Percentiles rank a stretch among this genome's conserved stretches.
Evolutionary conservation across 768 basidiomycete species (phyloP).

Genomic region (Kwoniella botswanensis): DNA sequence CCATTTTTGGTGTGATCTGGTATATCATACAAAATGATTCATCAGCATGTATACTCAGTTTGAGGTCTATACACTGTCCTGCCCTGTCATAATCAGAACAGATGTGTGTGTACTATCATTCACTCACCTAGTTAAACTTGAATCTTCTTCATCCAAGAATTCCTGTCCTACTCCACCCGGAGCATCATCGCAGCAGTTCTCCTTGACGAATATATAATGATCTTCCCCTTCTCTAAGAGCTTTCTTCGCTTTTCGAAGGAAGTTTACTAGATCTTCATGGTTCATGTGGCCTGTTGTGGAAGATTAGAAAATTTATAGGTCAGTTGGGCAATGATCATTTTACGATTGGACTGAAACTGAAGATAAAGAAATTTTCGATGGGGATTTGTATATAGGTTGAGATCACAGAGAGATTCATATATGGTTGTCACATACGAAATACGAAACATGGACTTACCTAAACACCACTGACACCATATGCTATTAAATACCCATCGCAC

Average conservation of each 20-base stretch:
- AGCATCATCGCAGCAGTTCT: conserved; percentile 77
- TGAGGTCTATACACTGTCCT: too few species aligned
- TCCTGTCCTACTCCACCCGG: conserved; percentile 63
- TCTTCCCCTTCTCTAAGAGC: conserved; percentile 63
- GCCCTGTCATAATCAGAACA: too few species aligned
- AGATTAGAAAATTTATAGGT: not conserved
- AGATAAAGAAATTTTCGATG: too few species aligned
- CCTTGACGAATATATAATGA: conserved; percentile 79
- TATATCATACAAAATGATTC: not conserved
- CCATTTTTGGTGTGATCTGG: conserved; percentile 83
- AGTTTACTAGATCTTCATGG: conserved; percentile 75
- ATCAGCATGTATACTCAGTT: not conserved
- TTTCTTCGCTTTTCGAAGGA: conserved; percentile 69
- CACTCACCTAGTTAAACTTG: conserved; percentile 80
- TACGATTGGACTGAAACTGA: too few species aligned
- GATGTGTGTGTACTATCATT: too few species aligned
- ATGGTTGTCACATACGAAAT: too few species aligned
- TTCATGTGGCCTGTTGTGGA: conserved; percentile 65
- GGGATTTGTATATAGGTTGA: too few species aligned
- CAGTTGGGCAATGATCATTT: too few species aligned
- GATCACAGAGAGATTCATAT: too few species aligned
- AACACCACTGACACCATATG: conserved; percentile 98
- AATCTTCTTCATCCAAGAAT: conserved; percentile 83
- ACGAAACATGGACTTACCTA: conserved; percentile 68
- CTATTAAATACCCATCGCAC: too few species aligned